These are phyloP conservation scores for Edaphochlamys debaryana DNA, from an alignment of 139 green algal species.

Conservation along the genomic window DNA sequence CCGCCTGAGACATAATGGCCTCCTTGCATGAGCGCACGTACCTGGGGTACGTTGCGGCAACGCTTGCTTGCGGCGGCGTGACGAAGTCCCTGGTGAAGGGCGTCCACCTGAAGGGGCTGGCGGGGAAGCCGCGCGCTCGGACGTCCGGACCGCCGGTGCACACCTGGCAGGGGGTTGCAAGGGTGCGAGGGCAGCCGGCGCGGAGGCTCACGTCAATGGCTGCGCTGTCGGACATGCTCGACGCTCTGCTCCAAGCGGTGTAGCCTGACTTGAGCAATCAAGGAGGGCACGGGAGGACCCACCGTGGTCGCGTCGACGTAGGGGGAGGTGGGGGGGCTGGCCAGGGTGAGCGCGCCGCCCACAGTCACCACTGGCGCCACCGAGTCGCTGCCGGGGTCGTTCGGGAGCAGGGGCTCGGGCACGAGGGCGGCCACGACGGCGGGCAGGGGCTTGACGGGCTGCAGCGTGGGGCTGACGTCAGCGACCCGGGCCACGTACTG, in stretches of 20 bases:
- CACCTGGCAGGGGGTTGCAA: too few relatives aligned
- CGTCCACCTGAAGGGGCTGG: background rate
- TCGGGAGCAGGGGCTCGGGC: background rate
- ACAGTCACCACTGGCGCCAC: background rate
- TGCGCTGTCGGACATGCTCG: too few relatives aligned
- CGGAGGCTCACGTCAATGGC: too few relatives aligned
- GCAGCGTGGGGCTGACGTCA: too few relatives aligned
- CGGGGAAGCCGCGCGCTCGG: background rate
- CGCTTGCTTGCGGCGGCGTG: background rate
- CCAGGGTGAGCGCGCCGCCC: background rate
- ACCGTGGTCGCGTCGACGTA: background rate
- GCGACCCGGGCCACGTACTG: too few relatives aligned
- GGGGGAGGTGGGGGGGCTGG: background rate
- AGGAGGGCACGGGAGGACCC: background rate
- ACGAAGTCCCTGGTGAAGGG: constrained; percentile 4
- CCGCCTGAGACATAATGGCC: too few relatives aligned
- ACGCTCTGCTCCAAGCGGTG: too few relatives aligned
- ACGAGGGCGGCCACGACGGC: too few relatives aligned
- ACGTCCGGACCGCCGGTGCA: background rate
- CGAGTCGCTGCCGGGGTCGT: background rate
- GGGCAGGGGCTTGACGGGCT: too few relatives aligned
- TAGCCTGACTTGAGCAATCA: too few relatives aligned
- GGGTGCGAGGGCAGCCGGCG: too few relatives aligned
- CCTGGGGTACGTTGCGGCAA: background rate
- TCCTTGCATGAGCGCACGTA: too few relatives aligned